A percentile compares a stretch with the other conserved stretches of the same genome.
These are phyloP conservation scores for Lactarius sanguifluus DNA, from an alignment of 768 basidiomycete genomes.

Conservation along the genomic window DNA sequence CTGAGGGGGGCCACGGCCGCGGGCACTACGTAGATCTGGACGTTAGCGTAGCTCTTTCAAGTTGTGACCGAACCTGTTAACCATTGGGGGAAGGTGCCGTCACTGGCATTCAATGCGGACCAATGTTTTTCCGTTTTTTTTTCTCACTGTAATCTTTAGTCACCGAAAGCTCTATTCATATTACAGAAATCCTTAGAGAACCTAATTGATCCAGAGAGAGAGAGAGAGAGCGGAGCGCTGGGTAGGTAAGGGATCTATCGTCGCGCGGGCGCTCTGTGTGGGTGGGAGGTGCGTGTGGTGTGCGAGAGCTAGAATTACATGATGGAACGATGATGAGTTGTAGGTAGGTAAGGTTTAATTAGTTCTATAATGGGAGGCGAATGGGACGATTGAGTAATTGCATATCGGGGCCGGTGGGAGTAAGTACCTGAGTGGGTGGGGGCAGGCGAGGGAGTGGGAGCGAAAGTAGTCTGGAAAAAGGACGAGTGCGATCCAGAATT, in stretches of 20 bases:
- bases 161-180: background rate
- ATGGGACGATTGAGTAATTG: background rate
- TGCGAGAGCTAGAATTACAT: conserved; percentile 21
- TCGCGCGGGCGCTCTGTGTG: background rate
- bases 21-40: background rate
- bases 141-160: background rate
- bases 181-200: background rate
- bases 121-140: background rate
- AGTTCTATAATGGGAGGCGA: conserved; percentile 1
- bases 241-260: background rate
- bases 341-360: conserved; percentile 12
- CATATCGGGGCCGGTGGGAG: background rate
- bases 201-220: background rate
- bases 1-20: background rate
- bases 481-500: conserved; percentile 21
- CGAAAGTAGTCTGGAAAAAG: background rate
- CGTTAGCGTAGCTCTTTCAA: background rate
- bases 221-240: background rate
- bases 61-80: background rate
- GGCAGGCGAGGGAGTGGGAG: background rate
- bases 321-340: conserved; percentile 15
- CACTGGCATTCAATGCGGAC: background rate
- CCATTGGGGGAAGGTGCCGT: background rate
- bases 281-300: background rate
- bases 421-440: background rate